Evolutionary conservation across 1,284 basidiomycete genomes (phyloP).

Genomic region (Cerrena zonata): DNA sequence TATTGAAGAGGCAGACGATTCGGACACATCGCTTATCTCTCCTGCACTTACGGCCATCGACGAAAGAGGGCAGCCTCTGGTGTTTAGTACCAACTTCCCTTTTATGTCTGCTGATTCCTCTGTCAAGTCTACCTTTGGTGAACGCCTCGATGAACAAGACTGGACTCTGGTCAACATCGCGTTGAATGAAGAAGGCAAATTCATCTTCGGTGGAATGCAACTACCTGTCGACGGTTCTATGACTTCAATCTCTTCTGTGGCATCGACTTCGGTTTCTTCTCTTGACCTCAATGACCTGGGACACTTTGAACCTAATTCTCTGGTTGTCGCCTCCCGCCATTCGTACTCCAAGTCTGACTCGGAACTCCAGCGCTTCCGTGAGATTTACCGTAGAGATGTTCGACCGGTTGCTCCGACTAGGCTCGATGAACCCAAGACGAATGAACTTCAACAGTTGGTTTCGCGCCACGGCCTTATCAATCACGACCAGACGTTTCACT

Average conservation of each 20-base stretch:
- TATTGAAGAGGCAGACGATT: too few relatives aligned
- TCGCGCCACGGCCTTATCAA: conserved; percentile 1
- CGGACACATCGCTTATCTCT: background rate
- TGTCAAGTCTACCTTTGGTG: background rate
- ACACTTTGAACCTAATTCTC: background rate
- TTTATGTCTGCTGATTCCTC: background rate
- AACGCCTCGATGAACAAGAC: conserved; percentile 6
- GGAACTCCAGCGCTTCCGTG: background rate
- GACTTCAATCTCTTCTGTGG: background rate
- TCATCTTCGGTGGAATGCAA: background rate
- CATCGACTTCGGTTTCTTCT: background rate
- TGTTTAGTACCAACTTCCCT: background rate
- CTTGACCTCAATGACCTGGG: background rate
- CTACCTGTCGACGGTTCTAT: background rate
- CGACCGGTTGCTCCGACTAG: background rate
- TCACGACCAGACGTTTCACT: conserved; percentile 1
- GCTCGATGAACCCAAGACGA: background rate
- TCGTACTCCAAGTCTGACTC: conserved; percentile 1
- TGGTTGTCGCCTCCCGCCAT: background rate
- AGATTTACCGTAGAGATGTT: background rate
- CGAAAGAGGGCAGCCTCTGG: background rate
- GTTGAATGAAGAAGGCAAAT: conserved; percentile 7
- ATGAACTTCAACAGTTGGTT: background rate
- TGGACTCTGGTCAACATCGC: conserved; percentile 10
- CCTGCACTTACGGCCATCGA: too few relatives aligned